These are phyloP conservation scores for Peribolospora kevripleyi DNA, from an alignment of 768 basidiomycete genomes.

Conservation along the genomic window DNA sequence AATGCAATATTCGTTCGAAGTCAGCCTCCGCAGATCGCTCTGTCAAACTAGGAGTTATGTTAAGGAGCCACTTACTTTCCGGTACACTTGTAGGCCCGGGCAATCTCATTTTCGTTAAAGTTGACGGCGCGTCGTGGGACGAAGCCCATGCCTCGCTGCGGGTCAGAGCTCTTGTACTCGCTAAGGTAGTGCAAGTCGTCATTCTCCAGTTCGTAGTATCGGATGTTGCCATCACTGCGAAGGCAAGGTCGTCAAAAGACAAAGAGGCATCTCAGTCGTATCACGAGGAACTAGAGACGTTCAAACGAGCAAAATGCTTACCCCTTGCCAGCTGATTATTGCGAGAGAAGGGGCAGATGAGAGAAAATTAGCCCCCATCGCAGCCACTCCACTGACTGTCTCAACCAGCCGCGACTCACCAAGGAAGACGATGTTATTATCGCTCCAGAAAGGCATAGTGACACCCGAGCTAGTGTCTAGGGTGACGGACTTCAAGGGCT, in stretches of 20 bases:
- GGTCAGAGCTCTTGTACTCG: slow-evolving; percentile 72
- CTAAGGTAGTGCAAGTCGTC: slow-evolving; percentile 49
- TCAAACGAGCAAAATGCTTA: slow-evolving; percentile 16
- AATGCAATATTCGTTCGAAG: no score
- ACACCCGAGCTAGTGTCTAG: slow-evolving; percentile 83
- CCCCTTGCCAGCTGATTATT: slow-evolving; percentile 56
- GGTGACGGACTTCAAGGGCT: slow-evolving; percentile 41
- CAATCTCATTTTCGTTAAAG: slow-evolving; percentile 81
- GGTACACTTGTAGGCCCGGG: slow-evolving; percentile 70
- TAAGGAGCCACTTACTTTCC: slow-evolving; percentile 8
- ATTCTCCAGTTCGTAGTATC: slow-evolving; percentile 82
- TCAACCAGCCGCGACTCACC: slow-evolving; percentile 21
- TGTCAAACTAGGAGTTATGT: no score
- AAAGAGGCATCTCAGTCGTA: background rate
- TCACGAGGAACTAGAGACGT: background rate
- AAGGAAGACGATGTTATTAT: slow-evolving; percentile 65
- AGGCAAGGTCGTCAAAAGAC: slow-evolving; percentile 4
- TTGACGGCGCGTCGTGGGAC: slow-evolving; percentile 73
- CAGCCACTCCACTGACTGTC: no score
- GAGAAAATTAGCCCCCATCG: background rate
- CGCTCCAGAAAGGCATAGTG: slow-evolving; percentile 91
- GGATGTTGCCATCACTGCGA: slow-evolving; percentile 77
- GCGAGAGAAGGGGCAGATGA: slow-evolving; percentile 9
- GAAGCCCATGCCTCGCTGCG: slow-evolving; percentile 94
- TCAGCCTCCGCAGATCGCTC: no score